Evolutionary conservation across 331 rosid species (phyloP).

Genomic region (Telfairia occidentalis): DNA sequence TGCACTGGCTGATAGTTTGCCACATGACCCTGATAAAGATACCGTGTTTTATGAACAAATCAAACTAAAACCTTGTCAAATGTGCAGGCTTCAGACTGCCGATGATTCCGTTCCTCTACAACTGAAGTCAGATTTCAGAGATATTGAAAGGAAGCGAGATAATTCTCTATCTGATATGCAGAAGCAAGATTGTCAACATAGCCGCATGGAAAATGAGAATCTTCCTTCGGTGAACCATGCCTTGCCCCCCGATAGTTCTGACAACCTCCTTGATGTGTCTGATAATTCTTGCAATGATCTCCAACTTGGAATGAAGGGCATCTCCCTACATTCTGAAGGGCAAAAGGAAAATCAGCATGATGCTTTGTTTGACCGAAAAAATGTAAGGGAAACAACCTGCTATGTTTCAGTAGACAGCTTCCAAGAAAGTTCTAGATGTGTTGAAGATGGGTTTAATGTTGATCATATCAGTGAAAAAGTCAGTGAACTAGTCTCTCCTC

Average conservation of each 20-base stretch:
- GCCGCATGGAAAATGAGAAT: constrained; percentile 13
- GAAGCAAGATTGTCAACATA: constrained; percentile 19
- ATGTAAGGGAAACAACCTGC: constrained; percentile 20
- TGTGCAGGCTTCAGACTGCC: constrained; percentile 34
- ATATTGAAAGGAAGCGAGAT: constrained; percentile 26
- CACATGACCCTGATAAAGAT: background rate
- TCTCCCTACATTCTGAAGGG: constrained; percentile 14
- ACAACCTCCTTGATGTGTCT: constrained; percentile 11
- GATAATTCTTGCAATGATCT: constrained; percentile 21
- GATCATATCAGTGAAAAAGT: constrained; percentile 18
- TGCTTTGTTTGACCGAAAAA: constrained; percentile 20
- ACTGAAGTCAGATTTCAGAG: constrained; percentile 24
- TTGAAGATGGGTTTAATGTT: constrained; percentile 21
- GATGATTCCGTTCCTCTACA: constrained; percentile 25
- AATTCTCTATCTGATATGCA: constrained; percentile 22
- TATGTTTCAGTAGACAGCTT: constrained; percentile 15
- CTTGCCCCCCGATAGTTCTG: constrained; percentile 7
- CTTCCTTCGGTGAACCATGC: constrained; percentile 3
- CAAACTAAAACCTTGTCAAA: constrained; percentile 23
- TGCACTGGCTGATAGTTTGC: background rate
- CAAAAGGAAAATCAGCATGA: constrained; percentile 26
- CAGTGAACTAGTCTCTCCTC: constrained; percentile 12
- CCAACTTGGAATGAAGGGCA: constrained; percentile 26
- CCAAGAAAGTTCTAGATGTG: constrained; percentile 20
- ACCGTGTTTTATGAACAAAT: constrained; percentile 4